Percentiles rank a stretch among this genome's conserved stretches.
Evolutionary conservation across 805 yeast genomes (phyloP).

Genomic region (Yarrowia hollandica): DNA sequence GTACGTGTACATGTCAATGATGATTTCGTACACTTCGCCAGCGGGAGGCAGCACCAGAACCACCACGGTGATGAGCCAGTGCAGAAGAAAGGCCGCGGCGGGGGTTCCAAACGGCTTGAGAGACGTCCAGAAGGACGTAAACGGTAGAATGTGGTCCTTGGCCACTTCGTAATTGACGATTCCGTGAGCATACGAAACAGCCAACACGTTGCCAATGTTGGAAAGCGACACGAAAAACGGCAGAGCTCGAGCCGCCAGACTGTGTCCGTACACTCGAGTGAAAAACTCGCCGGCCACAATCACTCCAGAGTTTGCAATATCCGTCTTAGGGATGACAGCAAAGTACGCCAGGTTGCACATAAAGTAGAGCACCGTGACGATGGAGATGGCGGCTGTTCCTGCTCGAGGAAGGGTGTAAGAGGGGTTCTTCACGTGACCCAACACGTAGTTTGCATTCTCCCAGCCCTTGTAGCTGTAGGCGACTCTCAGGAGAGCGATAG

Average conservation of each 20-base stretch:
- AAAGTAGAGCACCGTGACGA: constrained; percentile 56
- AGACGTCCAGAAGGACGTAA: constrained; percentile 48
- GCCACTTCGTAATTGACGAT: constrained; percentile 61
- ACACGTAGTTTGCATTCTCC: constrained; percentile 67
- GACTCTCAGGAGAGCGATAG: constrained; percentile 59
- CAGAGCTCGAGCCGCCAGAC: constrained; percentile 50
- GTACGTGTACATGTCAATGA: constrained; percentile 61
- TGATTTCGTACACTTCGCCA: constrained; percentile 62
- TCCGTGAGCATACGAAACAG: constrained; percentile 62
- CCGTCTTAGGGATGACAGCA: constrained; percentile 50
- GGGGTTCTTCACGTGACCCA: constrained; percentile 59
- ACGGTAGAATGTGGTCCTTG: constrained; percentile 52
- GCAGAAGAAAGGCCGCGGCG: constrained; percentile 50
- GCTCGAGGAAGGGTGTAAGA: constrained; percentile 57
- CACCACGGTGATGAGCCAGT: constrained; percentile 56
- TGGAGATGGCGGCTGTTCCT: constrained; percentile 57
- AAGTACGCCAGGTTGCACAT: constrained; percentile 60
- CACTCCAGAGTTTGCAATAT: constrained; percentile 54
- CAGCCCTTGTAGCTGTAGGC: constrained; percentile 68
- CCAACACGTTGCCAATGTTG: constrained; percentile 63
- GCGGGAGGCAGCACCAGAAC: constrained; percentile 61
- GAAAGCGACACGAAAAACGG: constrained; percentile 62
- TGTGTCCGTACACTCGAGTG: constrained; percentile 57
- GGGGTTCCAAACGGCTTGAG: constrained; percentile 45
- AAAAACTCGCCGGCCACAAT: constrained; percentile 64